Percentiles rank a stretch among this genome's conserved stretches.
Conservation (phyloP, 1,284 basidiomycete species). For the Apiotrichum brassicae region DNA sequence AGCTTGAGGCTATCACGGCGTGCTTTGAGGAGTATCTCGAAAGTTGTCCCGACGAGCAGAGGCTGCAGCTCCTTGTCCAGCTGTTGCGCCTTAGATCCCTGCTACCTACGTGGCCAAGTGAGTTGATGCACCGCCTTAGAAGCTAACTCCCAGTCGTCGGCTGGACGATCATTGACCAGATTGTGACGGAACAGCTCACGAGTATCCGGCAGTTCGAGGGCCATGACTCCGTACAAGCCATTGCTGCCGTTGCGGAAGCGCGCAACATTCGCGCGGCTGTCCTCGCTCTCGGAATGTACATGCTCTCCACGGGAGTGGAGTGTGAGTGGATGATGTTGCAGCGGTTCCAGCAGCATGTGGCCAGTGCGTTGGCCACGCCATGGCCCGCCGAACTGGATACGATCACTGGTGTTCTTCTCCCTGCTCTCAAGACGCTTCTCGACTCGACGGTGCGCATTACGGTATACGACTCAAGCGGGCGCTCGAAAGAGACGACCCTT, state of each 20-base stretch:
- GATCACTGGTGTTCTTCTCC: conserved; percentile 26
- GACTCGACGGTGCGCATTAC: conserved; percentile 26
- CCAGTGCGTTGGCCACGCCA: conserved; percentile 24
- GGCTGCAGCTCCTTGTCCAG: conserved; percentile 22
- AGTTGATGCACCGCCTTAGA: no score
- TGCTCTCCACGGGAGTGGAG: conserved; percentile 29
- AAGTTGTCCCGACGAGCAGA: conserved; percentile 33
- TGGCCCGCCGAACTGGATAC: conserved; percentile 20
- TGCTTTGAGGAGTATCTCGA: conserved; percentile 37
- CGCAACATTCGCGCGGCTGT: conserved; percentile 25
- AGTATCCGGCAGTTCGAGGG: conserved; percentile 20
- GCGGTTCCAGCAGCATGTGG: conserved; percentile 38
- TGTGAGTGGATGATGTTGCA: conserved; percentile 29
- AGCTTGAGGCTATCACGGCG: conserved; percentile 25
- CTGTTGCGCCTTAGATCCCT: conserved; percentile 19
- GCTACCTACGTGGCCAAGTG: conserved; percentile 32
- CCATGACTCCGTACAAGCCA: conserved; percentile 13
- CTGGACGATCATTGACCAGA: conserved; percentile 31
- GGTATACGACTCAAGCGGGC: conserved; percentile 11
- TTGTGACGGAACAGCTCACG: conserved; percentile 28
- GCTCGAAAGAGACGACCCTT: conserved; percentile 17
- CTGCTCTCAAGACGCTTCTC: conserved; percentile 27
- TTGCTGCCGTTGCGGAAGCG: conserved; percentile 26
- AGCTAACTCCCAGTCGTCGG: conserved; percentile 27
- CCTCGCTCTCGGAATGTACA: conserved; percentile 30